A percentile compares a stretch with the other conserved stretches of the same genome.
Evolutionary conservation across 2,329 filamentous ascomycete species (phyloP).

Genomic region (Neofusicoccum parvum): DNA sequence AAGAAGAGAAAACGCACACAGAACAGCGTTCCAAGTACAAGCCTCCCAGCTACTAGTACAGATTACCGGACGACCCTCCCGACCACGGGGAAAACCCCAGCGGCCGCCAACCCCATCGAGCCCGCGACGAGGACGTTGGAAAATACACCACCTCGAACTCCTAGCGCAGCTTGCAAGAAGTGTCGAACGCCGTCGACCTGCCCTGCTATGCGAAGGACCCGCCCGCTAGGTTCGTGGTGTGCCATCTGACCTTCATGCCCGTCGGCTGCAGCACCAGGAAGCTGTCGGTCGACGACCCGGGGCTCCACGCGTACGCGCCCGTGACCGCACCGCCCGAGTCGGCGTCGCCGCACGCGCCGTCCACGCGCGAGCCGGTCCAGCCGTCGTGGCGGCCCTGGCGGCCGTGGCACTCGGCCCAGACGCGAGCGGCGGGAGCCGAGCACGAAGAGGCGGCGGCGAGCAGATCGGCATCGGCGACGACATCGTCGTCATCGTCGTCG

Average conservation of each 20-base stretch:
- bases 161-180: neutral
- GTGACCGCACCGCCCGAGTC: neutral
- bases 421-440: too few relatives aligned
- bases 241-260: neutral
- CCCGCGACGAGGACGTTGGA: neutral
- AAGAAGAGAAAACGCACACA: neutral
- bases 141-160: neutral
- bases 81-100: neutral
- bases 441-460: too few relatives aligned
- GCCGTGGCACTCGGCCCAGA: too few relatives aligned
- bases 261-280: conserved; percentile 12
- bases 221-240: neutral
- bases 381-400: neutral
- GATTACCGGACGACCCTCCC: neutral
- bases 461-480: neutral
- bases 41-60: neutral
- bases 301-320: neutral
- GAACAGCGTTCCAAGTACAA: too few relatives aligned
- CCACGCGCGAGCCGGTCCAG: neutral
- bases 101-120: neutral
- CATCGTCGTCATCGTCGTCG: neutral
- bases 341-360: neutral
- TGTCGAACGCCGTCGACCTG: neutral
- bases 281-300: neutral
- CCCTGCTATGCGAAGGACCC: neutral